Base-by-base conservation (phyloP, 345 rosid species). In the Leavenworthia alabamica region DNA sequence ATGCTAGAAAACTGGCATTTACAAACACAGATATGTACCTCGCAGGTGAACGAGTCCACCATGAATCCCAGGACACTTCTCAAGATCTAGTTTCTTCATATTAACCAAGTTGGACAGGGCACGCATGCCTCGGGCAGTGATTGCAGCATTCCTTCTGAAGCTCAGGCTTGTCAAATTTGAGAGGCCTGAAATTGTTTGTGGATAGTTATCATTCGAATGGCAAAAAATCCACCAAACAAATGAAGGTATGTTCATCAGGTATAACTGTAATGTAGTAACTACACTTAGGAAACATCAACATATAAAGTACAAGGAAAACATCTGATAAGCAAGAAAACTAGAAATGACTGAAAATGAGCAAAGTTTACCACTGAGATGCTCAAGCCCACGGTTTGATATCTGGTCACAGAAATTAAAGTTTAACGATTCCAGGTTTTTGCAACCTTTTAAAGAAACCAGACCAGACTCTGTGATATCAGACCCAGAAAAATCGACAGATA, bases 81-180 rank as follows among this genome's bases (percentile, higher is more conserved):
- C 98, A 77, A 91, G 76, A 71, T 91, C 95, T 78, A 91, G 55
- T 62, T 83, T 81, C 67, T 60, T 73, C 81, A 91, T 77, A 81
- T 88, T 86, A 55, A 79, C 77, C 66, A 88, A 83, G 66, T 78
- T 74, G 68, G 90, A 46, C 27, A 92, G 78, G 23, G 77, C 82
- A 39, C 48, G 74, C 92, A 88, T 78, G 56, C 98, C 96, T 32
- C 75, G 64, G 4, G 87, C 83, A 37, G 90, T 82, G 72, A 91
- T 78, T 12, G 81, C 68, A 66, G 72, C 68, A 71, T 83, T 88
- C 60, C 86, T 79, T 77, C 87, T 81, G 70, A 81, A 92, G 75
- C 96, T 83, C 73, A 92, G 67, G 57, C 85, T 68, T 54, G 84
- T 80, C 80, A 89, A 73, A 77, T 82, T 81, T 67, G 90, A 77